phyloP scores from a whole-genome alignment of 1,284 basidiomycete genomes.

The Irpex sp. region DNA sequence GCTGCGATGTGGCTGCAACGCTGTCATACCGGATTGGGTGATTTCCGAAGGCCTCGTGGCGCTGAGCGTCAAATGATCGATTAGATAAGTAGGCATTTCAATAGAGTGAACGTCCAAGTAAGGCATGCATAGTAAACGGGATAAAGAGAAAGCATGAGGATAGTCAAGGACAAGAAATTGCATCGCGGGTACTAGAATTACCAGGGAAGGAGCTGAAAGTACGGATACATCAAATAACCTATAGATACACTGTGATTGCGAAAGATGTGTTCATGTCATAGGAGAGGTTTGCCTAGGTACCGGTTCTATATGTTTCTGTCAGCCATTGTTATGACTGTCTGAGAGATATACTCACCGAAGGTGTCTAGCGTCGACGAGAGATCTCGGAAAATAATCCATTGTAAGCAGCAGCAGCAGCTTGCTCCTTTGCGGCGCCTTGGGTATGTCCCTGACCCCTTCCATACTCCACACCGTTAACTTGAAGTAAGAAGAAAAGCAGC shows the following conservation, averaged over 20 bases:
- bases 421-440: constrained; percentile 18
- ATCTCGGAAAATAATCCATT: neutral
- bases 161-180: too few relatives aligned
- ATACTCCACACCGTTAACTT: constrained; percentile 19
- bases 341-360: neutral
- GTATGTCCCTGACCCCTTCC: constrained; percentile 15
- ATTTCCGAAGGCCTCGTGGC: too few relatives aligned
- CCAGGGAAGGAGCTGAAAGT: neutral
- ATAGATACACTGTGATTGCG: neutral
- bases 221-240: neutral
- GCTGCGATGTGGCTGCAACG: too few relatives aligned
- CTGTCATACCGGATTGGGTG: too few relatives aligned
- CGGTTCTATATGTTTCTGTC: too few relatives aligned
- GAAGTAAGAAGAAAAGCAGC: neutral
- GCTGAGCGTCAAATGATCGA: too few relatives aligned
- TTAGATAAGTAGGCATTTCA: too few relatives aligned
- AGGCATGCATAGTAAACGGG: too few relatives aligned
- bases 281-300: neutral
- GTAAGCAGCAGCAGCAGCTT: constrained; percentile 17
- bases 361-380: neutral
- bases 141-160: too few relatives aligned
- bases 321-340: too few relatives aligned
- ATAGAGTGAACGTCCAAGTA: too few relatives aligned
- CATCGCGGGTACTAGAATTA: neutral
- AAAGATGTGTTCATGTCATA: too few relatives aligned